Evolutionary conservation across 2,329 filamentous ascomycete species (phyloP).

Genomic region (Trichophyton verrucosum): DNA sequence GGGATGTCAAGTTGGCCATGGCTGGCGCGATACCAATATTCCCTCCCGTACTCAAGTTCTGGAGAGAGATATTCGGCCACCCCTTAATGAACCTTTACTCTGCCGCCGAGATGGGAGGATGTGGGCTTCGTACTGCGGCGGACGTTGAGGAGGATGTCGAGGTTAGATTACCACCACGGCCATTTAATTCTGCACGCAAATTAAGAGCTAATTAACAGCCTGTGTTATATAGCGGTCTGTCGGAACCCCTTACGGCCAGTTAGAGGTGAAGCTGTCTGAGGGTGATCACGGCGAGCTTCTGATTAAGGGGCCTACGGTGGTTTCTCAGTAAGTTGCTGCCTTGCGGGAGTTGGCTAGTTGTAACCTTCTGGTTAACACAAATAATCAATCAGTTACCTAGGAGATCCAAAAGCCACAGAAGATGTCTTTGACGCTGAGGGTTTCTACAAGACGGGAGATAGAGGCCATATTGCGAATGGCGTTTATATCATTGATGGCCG

Average conservation of each 20-base stretch:
- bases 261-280: conserved; percentile 8
- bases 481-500: conserved; percentile 16
- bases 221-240: conserved; percentile 6
- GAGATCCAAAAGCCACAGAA: conserved; percentile 5
- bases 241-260: conserved; percentile 5
- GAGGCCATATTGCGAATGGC: conserved; percentile 8
- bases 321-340: conserved; percentile 6
- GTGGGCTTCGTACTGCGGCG: background rate
- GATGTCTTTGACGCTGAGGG: conserved; percentile 13
- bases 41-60: conserved; percentile 2
- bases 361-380: no score
- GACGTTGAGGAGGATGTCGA: background rate
- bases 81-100: background rate
- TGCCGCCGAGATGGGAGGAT: background rate
- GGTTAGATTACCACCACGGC: background rate
- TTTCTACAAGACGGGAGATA: conserved; percentile 16
- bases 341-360: no score
- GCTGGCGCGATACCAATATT: background rate
- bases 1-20: conserved; percentile 1
- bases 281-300: conserved; percentile 11
- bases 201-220: background rate
- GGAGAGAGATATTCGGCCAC: background rate
- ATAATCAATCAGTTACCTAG: conserved; percentile 6
- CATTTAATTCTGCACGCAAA: background rate
- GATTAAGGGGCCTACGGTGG: conserved; percentile 7